Evolutionary conservation across 2,329 filamentous ascomycete species (phyloP).

Genomic region (Calcarisporium arbuscula): DNA sequence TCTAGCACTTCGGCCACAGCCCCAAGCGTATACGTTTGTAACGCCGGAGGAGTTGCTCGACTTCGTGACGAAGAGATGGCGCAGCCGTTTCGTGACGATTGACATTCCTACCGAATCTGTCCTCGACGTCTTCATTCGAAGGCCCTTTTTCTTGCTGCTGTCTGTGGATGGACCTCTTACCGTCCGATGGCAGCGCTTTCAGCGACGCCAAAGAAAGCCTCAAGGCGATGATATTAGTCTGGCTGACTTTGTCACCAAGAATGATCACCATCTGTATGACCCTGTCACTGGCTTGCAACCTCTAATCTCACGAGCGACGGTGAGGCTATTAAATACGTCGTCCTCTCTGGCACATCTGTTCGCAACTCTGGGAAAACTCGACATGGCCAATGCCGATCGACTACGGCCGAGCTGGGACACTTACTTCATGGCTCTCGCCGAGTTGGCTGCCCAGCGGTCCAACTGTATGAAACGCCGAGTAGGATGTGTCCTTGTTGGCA

Average conservation of each 20-base stretch:
- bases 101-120: constrained; percentile 68
- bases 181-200: constrained; percentile 76
- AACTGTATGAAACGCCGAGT: constrained; percentile 99
- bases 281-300: constrained; percentile 59
- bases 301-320: constrained; percentile 72
- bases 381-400: constrained; percentile 71
- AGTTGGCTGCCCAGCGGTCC: constrained; percentile 78
- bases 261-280: constrained; percentile 72
- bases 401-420: constrained; percentile 90
- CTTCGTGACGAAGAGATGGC: constrained; percentile 81
- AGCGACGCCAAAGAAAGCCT: constrained; percentile 23
- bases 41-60: constrained; percentile 66
- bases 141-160: constrained; percentile 90
- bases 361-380: constrained; percentile 63
- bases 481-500: constrained; percentile 80
- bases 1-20: constrained; percentile 16
- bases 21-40: constrained; percentile 41
- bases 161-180: constrained; percentile 86
- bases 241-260: constrained; percentile 49
- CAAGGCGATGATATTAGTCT: constrained; percentile 32
- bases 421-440: constrained; percentile 97
- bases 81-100: constrained; percentile 76
- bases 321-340: constrained; percentile 83
- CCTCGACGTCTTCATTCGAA: constrained; percentile 67
- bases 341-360: constrained; percentile 65